Evolutionary conservation across 768 basidiomycete genomes (phyloP).

Genomic region (Suillus sp.): DNA sequence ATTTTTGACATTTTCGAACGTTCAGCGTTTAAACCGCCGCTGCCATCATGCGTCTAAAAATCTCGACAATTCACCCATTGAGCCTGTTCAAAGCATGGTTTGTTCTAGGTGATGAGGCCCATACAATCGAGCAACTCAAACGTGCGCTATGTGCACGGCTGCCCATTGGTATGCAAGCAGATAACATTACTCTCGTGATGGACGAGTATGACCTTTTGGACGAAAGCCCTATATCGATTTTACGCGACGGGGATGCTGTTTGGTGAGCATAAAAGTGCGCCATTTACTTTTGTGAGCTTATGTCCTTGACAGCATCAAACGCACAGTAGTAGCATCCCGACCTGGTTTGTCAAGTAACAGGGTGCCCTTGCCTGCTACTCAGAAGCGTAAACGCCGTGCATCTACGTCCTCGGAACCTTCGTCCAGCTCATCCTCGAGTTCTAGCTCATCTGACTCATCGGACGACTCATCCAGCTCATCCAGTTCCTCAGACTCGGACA

Average conservation of each 20-base stretch:
- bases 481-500: slow-evolving; percentile 18
- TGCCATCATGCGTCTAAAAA: slow-evolving; percentile 49
- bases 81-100: slow-evolving; percentile 57
- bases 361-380: neutral
- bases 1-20: neutral
- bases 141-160: slow-evolving; percentile 21
- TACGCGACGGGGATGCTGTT: slow-evolving; percentile 33
- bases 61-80: slow-evolving; percentile 50
- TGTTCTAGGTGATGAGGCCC: slow-evolving; percentile 26
- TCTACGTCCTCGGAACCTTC: slow-evolving; percentile 21
- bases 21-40: neutral
- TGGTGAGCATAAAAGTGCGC: slow-evolving; percentile 20
- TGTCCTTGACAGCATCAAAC: neutral
- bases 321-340: neutral
- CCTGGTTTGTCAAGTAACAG: neutral
- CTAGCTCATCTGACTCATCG: slow-evolving; percentile 27
- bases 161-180: neutral
- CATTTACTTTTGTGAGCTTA: neutral
- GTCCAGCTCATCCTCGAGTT: slow-evolving; percentile 19
- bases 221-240: slow-evolving; percentile 24
- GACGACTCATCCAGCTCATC: slow-evolving; percentile 18
- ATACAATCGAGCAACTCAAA: slow-evolving; percentile 24
- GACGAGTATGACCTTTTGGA: slow-evolving; percentile 35
- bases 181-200: slow-evolving; percentile 19
- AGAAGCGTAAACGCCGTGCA: slow-evolving; percentile 31